These are phyloP conservation scores for Globisporangium nunn DNA, from an alignment of 352 stramenopile species.

Conservation along the genomic window DNA sequence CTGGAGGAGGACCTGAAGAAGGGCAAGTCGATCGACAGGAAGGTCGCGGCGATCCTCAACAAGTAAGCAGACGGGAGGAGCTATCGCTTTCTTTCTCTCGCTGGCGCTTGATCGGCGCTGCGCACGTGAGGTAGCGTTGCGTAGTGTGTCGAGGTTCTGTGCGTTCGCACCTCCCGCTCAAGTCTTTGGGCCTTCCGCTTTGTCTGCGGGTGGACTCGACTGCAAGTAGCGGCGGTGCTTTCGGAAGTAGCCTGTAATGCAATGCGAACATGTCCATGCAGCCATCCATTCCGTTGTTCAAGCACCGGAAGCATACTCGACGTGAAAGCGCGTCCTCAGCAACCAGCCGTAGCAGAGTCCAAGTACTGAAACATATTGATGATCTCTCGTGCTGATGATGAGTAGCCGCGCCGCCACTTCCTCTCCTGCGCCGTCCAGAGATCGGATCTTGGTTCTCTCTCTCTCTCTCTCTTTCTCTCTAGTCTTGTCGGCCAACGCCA, in stretches of 20 bases:
- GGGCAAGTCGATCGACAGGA: constrained; percentile 60
- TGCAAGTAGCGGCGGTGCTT: too few relatives aligned
- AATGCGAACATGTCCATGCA: not conserved
- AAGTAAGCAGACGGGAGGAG: not conserved
- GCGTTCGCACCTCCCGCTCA: too few relatives aligned
- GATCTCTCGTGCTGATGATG: not conserved
- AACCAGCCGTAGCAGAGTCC: not conserved
- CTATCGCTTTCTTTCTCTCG: too few relatives aligned
- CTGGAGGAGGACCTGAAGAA: constrained; percentile 89
- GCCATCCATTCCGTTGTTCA: not conserved
- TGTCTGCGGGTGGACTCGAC: too few relatives aligned
- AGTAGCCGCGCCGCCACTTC: too few relatives aligned
- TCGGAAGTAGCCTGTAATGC: too few relatives aligned
- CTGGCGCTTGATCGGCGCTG: not conserved
- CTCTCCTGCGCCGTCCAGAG: not conserved
- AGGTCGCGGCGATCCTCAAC: constrained; percentile 37
- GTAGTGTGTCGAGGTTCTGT: not conserved
- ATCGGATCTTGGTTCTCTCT: not conserved
- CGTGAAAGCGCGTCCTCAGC: not conserved
- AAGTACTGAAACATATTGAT: constrained; percentile 3
- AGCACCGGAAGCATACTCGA: too few relatives aligned
- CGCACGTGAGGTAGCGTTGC: not conserved
- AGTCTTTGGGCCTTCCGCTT: too few relatives aligned
- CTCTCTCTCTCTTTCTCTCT: not conserved
- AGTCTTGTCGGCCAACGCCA: not conserved